phyloP scores from a whole-genome alignment of 805 yeast species.

The Kodamaea kaohsiungensis region DNA sequence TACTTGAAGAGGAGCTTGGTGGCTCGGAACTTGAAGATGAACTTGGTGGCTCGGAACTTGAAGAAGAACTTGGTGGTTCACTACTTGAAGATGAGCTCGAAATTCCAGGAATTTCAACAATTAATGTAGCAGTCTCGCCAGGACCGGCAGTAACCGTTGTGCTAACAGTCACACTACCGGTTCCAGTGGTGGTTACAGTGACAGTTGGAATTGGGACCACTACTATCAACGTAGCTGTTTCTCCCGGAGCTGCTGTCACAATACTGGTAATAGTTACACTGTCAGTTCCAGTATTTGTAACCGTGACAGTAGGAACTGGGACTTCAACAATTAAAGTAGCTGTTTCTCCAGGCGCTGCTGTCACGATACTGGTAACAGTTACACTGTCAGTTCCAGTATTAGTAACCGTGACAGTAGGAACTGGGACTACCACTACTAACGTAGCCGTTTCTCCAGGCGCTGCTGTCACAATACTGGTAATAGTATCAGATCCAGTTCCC shows the following conservation, averaged over 20 bases:
- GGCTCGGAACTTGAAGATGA: no score
- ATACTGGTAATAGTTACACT: neutral
- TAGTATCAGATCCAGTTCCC: slow-evolving; percentile 11
- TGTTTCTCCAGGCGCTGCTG: slow-evolving; percentile 12
- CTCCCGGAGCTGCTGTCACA: slow-evolving; percentile 10
- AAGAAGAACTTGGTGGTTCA: no score
- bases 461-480: neutral
- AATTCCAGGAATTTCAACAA: no score
- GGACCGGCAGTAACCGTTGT: no score
- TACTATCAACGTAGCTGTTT: slow-evolving; percentile 14
- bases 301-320: slow-evolving; percentile 12
- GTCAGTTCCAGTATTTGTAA: slow-evolving; percentile 18
- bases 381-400: slow-evolving; percentile 15
- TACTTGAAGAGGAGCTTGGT: no score
- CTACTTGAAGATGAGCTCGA: no score
- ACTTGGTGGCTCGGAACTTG: no score
- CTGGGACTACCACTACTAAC: slow-evolving; percentile 9
- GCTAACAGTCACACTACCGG: no score
- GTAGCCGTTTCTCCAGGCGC: slow-evolving; percentile 12
- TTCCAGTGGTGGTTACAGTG: slow-evolving; percentile 8
- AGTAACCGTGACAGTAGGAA: slow-evolving; percentile 11
- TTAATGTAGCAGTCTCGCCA: no score
- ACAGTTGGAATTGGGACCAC: slow-evolving; percentile 5
- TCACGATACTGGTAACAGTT: neutral
- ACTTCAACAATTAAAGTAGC: slow-evolving; percentile 13